Evolutionary conservation across 1,284 basidiomycete genomes (phyloP).

Genomic region (Tremellales sp.): DNA sequence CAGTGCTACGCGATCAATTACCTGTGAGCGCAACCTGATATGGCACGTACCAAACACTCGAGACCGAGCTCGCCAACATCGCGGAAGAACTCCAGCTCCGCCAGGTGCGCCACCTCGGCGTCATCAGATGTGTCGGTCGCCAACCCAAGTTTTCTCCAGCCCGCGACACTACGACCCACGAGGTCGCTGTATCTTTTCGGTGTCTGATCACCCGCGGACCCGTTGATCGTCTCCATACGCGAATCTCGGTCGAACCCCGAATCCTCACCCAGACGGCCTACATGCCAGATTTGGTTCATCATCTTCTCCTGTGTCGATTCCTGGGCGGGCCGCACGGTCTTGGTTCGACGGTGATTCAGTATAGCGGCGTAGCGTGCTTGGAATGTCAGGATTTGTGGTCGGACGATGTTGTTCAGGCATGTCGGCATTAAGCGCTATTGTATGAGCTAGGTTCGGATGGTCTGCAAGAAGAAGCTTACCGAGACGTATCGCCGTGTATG

Average conservation of each 20-base stretch:
- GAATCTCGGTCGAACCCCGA: slow-evolving; percentile 4
- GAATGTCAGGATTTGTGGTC: slow-evolving; percentile 79
- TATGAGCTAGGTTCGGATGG: background rate
- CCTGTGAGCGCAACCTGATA: slow-evolving; percentile 1
- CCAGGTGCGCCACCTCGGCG: slow-evolving; percentile 56
- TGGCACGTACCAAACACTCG: slow-evolving; percentile 66
- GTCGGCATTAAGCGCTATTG: slow-evolving; percentile 73
- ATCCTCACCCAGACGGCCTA: slow-evolving; percentile 38
- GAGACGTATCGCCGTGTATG: slow-evolving; percentile 79
- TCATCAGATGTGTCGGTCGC: slow-evolving; percentile 48
- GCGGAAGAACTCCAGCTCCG: slow-evolving; percentile 76
- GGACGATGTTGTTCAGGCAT: slow-evolving; percentile 70
- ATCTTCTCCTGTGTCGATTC: slow-evolving; percentile 61
- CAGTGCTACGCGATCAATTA: slow-evolving; percentile 53
- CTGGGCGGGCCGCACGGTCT: slow-evolving; percentile 64
- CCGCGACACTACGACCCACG: slow-evolving; percentile 18
- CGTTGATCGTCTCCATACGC: background rate
- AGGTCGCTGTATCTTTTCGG: background rate
- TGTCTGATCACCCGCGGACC: background rate
- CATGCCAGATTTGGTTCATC: slow-evolving; percentile 68
- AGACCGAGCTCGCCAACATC: slow-evolving; percentile 80
- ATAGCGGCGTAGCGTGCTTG: slow-evolving; percentile 82
- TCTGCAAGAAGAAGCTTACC: slow-evolving; percentile 52
- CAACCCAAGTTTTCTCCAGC: slow-evolving; percentile 50
- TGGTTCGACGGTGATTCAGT: slow-evolving; percentile 73